Conservation (phyloP, 2,329 filamentous ascomycete genomes). For the Claviceps spartinae region DNA sequence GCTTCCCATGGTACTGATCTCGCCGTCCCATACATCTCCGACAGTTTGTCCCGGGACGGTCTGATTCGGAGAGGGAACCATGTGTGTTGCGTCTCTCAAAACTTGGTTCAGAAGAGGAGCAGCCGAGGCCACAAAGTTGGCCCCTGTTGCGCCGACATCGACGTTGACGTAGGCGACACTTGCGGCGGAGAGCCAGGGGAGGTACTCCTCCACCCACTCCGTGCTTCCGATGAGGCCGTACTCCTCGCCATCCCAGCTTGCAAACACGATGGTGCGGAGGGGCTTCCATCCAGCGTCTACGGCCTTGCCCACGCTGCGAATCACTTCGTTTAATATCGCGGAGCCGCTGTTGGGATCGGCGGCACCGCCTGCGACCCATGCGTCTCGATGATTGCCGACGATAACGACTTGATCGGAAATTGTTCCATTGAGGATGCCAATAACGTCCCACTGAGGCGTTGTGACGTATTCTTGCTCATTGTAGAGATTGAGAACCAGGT, state of each 20-base stretch:
- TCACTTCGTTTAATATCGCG: conserved; percentile 64
- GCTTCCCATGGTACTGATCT: conserved; percentile 53
- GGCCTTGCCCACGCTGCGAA: conserved; percentile 60
- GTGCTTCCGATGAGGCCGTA: conserved; percentile 79
- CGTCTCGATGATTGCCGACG: conserved; percentile 83
- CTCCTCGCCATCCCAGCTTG: conserved; percentile 71
- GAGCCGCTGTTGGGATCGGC: conserved; percentile 75
- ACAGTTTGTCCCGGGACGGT: conserved; percentile 59
- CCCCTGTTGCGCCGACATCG: conserved; percentile 58
- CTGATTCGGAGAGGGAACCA: conserved; percentile 62
- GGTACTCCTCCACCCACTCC: conserved; percentile 84
- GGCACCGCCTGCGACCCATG: conserved; percentile 77
- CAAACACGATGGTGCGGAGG: conserved; percentile 80
- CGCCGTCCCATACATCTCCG: conserved; percentile 50
- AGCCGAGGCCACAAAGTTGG: conserved; percentile 48
- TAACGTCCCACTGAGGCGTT: conserved; percentile 79
- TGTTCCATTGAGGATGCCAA: conserved; percentile 82
- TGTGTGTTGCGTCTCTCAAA: conserved; percentile 50
- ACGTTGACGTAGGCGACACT: conserved; percentile 79
- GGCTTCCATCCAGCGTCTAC: conserved; percentile 46
- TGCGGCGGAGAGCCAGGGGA: conserved; percentile 62
- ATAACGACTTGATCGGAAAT: conserved; percentile 76
- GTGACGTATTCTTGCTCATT: conserved; percentile 75
- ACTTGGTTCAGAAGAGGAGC: conserved; percentile 66
- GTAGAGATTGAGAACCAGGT: conserved; percentile 55